Evolutionary conservation across 768 basidiomycete species (phyloP).

Genomic region (Trametes sanguinea): DNA sequence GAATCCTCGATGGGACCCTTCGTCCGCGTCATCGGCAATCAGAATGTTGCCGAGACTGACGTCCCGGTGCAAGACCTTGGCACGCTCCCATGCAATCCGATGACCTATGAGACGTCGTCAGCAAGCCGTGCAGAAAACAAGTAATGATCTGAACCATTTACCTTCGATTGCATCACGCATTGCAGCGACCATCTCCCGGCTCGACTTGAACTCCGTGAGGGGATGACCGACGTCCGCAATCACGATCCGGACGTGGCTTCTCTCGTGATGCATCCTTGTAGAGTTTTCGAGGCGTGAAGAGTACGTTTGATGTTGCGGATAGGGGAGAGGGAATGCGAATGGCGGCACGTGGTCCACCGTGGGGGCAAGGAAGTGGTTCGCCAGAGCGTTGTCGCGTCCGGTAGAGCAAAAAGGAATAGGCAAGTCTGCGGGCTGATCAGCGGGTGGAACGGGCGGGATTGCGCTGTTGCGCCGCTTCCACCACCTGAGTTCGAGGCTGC

Average conservation of each 20-base stretch:
- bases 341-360: too few species aligned
- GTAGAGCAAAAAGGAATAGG: neutral
- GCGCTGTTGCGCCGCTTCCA: neutral
- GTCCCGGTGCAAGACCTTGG: constrained; percentile 18
- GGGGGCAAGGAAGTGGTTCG: too few species aligned
- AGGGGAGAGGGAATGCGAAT: neutral
- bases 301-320: constrained; percentile 14
- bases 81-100: constrained; percentile 6
- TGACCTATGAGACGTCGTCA: constrained; percentile 3
- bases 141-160: neutral
- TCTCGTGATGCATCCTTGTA: neutral
- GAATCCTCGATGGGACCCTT: constrained; percentile 8
- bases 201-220: neutral
- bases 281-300: neutral
- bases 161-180: constrained; percentile 8
- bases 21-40: neutral
- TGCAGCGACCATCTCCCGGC: neutral
- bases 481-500: neutral
- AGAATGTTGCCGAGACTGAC: constrained; percentile 22
- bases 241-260: constrained; percentile 18
- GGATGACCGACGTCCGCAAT: constrained; percentile 9
- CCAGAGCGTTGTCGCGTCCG: neutral
- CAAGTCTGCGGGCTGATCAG: neutral
- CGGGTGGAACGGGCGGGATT: neutral
- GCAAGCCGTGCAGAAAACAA: neutral